phyloP scores from a whole-genome alignment of 805 yeast genomes.

The Saturnispora diversa region DNA sequence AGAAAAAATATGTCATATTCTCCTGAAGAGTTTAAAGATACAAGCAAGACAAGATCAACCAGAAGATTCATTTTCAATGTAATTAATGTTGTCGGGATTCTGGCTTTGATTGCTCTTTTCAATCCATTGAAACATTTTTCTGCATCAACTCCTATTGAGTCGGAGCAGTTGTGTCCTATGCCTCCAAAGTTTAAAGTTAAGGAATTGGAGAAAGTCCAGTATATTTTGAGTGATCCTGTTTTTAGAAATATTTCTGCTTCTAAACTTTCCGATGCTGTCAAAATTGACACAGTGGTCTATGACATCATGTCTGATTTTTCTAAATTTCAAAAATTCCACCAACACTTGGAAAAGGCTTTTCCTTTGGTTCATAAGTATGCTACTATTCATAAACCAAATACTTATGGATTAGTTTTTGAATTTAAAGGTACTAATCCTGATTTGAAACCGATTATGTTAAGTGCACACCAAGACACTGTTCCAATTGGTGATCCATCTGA shows the following conservation, averaged over 20 bases:
- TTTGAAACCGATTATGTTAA: constrained; percentile 57
- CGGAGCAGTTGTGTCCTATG: constrained; percentile 20
- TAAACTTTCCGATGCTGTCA: constrained; percentile 42
- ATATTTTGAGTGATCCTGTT: constrained; percentile 29
- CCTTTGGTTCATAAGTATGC: constrained; percentile 34
- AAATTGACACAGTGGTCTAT: constrained; percentile 42
- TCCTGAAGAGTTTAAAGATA: no score
- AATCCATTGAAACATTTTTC: constrained; percentile 3
- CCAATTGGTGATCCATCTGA: constrained; percentile 52
- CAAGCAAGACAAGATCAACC: no score
- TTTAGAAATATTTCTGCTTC: constrained; percentile 33
- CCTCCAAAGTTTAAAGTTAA: constrained; percentile 19
- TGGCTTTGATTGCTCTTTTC: constrained; percentile 1
- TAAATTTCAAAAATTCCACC: constrained; percentile 21
- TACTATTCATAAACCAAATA: constrained; percentile 47
- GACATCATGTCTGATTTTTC: constrained; percentile 18
- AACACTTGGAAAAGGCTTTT: constrained; percentile 13
- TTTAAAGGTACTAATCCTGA: constrained; percentile 47
- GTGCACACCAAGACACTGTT: constrained; percentile 78
- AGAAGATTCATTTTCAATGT: no score
- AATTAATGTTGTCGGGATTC: no score
- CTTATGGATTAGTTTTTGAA: constrained; percentile 57
- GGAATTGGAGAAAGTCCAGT: constrained; percentile 14
- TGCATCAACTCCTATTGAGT: constrained; percentile 32
- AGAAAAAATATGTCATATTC: no score